These are phyloP conservation scores for Clausena lansium DNA, from an alignment of 345 rosid species.

Conservation along the genomic window DNA sequence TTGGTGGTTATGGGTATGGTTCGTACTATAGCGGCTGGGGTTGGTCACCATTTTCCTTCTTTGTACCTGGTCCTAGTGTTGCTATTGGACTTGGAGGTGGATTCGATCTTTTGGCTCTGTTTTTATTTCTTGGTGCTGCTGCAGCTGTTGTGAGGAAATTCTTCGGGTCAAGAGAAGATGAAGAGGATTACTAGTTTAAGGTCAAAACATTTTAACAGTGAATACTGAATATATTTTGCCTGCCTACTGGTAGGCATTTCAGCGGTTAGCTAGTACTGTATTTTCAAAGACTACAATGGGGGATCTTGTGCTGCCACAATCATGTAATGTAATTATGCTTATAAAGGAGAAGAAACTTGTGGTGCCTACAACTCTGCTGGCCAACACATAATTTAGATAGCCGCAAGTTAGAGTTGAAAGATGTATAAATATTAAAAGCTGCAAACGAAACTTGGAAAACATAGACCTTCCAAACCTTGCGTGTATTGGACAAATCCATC, in stretches of 20 bases:
- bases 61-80: constrained; percentile 79
- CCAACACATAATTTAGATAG: too few relatives aligned
- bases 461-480: too few relatives aligned
- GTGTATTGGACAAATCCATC: too few relatives aligned
- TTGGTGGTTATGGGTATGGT: constrained; percentile 96
- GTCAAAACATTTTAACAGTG: neutral
- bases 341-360: neutral
- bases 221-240: constrained; percentile 5
- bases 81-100: constrained; percentile 89
- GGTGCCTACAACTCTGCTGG: too few relatives aligned
- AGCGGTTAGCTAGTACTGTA: constrained; percentile 1
- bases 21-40: constrained; percentile 91
- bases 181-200: constrained; percentile 42
- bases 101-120: constrained; percentile 56
- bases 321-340: neutral
- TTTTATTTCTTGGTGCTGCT: constrained; percentile 75
- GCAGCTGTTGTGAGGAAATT: constrained; percentile 72
- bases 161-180: constrained; percentile 60
- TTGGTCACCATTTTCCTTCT: constrained; percentile 95
- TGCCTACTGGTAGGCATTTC: neutral
- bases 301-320: neutral
- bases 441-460: too few relatives aligned
- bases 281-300: neutral
- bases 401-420: too few relatives aligned
- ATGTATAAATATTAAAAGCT: too few relatives aligned